Evolutionary conservation across 208 protist genomes (phyloP), one percentile per base, ranked within the genome.

Genomic region (Spongospora subterranea): DNA sequence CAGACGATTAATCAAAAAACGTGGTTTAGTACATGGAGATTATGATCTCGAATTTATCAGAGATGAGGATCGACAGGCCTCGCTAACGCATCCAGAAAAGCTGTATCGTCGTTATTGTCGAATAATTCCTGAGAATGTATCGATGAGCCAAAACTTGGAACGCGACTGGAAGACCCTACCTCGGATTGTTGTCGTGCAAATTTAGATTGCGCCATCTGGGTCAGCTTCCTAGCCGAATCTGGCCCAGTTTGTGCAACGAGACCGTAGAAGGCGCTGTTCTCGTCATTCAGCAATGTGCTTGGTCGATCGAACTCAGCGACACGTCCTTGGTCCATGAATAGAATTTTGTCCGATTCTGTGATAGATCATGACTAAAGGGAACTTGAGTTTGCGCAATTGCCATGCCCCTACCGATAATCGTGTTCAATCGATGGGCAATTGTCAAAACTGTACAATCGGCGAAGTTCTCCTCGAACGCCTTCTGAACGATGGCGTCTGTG

Each of bases 311-410:
- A 95, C 88, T 97, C 96, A 43, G 90, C 93, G 46, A 97, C 93
- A 76, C 43, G 0, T 54, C 96, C 96, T 45, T 40, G 41, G 64
- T 94, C 92, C 11, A 97, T 50, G 45, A 96, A 92, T 6, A 98
- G 92, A 35, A 98, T 94, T n/a, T 95, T 93, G 88, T 97, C 95
- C 88, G 94, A 96, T 89, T 96, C n/a, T n/a, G n/a, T n/a, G n/a
- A n/a, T n/a, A n/a, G n/a, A n/a, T n/a, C n/a, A n/a, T n/a, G n/a
- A n/a, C n/a, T n/a, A n/a, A n/a, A n/a, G n/a, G n/a, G n/a, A n/a
- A n/a, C n/a, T n/a, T n/a, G n/a, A n/a, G n/a, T n/a, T n/a, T n/a
- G n/a, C n/a, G n/a, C n/a, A n/a, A n/a, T n/a, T n/a, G n/a, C n/a
- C n/a, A n/a, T n/a, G n/a, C n/a, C n/a, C n/a, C n/a, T n/a, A n/a